Evolutionary conservation across 768 basidiomycete genomes (phyloP).

Genomic region (Sporobolomyces pararoseus): DNA sequence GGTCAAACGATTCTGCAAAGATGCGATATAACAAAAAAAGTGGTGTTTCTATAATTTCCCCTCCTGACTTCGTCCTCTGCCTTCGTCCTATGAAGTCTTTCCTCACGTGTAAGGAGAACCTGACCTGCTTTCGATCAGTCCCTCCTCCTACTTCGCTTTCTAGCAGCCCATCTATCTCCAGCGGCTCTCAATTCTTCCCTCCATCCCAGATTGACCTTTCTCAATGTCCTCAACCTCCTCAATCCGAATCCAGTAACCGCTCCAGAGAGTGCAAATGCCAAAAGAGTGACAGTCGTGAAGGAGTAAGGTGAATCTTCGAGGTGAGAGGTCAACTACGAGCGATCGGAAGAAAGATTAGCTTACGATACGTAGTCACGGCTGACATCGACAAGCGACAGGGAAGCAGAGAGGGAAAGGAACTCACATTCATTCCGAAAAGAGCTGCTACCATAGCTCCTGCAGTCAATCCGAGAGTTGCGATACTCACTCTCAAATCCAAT

Average conservation of each 20-base stretch:
- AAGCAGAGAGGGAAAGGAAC: neutral
- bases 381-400: constrained; percentile 13
- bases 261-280: constrained; percentile 60
- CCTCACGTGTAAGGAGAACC: no score
- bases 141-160: constrained; percentile 1
- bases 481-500: constrained; percentile 90
- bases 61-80: neutral
- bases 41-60: neutral
- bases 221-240: constrained; percentile 54
- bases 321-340: constrained; percentile 64
- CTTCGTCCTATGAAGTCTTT: neutral
- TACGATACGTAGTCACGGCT: no score
- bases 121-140: neutral
- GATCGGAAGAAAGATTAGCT: neutral
- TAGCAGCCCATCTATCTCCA: constrained; percentile 20
- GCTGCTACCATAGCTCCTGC: constrained; percentile 84
- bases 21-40: no score
- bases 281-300: constrained; percentile 63
- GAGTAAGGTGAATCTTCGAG: constrained; percentile 70
- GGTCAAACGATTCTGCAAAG: no score
- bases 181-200: constrained; percentile 21
- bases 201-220: constrained; percentile 48
- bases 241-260: constrained; percentile 65
- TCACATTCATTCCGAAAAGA: constrained; percentile 72
- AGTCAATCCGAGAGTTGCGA: constrained; percentile 87